Conservation (phyloP, 2,329 filamentous ascomycete genomes). For the Colletotrichum sp. region DNA sequence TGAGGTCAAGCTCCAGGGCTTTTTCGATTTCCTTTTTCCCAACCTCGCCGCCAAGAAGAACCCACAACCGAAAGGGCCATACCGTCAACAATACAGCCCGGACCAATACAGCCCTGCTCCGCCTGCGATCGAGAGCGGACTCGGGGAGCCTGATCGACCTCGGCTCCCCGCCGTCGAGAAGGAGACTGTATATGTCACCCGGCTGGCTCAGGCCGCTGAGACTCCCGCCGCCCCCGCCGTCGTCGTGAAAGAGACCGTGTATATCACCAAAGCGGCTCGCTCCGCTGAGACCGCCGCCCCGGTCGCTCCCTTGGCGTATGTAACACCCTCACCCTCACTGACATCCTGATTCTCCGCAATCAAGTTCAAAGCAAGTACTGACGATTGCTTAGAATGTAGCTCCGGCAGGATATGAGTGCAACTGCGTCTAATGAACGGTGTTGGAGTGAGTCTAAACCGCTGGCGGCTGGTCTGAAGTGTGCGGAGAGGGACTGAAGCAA, state of each 20-base stretch:
- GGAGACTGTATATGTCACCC: background rate
- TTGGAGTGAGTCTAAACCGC: background rate
- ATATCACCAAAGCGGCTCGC: no score
- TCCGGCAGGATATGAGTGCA: background rate
- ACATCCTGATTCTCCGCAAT: fast-evolving
- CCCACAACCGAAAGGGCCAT: no score
- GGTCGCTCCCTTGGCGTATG: background rate
- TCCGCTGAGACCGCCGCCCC: background rate
- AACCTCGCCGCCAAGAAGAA: no score
- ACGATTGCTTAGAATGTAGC: background rate
- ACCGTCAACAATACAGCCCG: no score
- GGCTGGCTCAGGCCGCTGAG: background rate
- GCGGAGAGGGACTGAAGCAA: background rate
- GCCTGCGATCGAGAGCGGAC: background rate
- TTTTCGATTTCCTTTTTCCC: no score
- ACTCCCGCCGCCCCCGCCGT: background rate
- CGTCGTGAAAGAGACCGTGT: background rate
- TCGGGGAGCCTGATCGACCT: background rate
- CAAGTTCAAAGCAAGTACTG: background rate
- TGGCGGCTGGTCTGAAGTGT: background rate
- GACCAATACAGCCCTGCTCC: no score
- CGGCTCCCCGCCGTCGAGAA: background rate
- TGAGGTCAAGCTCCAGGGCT: background rate
- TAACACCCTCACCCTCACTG: background rate
- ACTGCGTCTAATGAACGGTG: background rate